Evolutionary conservation across 1,139 yeast species (phyloP).

Genomic region (Saccharomyces hybrid): DNA sequence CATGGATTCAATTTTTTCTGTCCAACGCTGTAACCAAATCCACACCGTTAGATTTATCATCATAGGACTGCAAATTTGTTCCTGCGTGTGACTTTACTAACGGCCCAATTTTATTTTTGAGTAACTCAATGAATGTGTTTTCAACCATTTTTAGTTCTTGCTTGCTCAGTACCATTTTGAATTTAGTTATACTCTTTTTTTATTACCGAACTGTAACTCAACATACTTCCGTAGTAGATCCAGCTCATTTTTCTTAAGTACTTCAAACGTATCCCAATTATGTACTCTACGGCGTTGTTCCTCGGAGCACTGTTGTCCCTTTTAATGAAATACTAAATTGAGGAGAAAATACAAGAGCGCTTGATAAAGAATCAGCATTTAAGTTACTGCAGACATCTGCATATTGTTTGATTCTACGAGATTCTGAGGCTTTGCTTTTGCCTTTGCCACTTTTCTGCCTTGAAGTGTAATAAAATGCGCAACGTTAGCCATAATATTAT

Average conservation of each 20-base stretch:
- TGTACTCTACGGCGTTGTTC: background rate
- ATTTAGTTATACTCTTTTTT: background rate
- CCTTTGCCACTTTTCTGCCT: background rate
- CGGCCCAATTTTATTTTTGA: slow-evolving; percentile 43
- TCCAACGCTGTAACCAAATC: slow-evolving; percentile 55
- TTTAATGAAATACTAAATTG: background rate
- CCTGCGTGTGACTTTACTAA: slow-evolving; percentile 42
- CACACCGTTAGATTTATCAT: slow-evolving; percentile 49
- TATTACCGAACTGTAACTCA: background rate
- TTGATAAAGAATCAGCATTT: background rate
- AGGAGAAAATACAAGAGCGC: background rate
- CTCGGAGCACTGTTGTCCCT: background rate
- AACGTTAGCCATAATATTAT: background rate
- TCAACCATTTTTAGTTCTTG: slow-evolving; percentile 24
- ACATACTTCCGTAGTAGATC: background rate
- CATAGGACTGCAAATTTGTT: slow-evolving; percentile 37
- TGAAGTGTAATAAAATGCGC: background rate
- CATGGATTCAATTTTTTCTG: slow-evolving; percentile 44
- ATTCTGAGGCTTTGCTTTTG: background rate
- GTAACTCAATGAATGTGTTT: slow-evolving; percentile 39
- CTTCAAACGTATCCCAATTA: background rate
- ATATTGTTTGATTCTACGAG: background rate
- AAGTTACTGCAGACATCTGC: background rate
- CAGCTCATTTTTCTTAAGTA: background rate
- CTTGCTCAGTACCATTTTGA: slow-evolving; percentile 13